phyloP scores from a whole-genome alignment of 108 stramenopile genomes.

The Bacterosira constricta region DNA sequence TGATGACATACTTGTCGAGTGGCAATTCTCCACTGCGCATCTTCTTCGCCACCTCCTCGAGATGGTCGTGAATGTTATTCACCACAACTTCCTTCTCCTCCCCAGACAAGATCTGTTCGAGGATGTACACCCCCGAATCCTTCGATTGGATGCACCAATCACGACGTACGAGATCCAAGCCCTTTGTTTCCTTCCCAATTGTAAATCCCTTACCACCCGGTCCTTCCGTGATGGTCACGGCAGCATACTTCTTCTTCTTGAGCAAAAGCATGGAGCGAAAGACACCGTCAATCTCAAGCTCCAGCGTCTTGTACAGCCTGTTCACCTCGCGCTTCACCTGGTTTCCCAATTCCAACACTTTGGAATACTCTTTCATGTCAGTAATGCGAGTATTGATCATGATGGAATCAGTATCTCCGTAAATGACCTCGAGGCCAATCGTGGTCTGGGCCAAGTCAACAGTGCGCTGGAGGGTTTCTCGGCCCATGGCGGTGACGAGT shows the following conservation, averaged over 20 bases:
- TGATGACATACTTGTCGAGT: conserved; percentile 95
- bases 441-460: conserved; percentile 93
- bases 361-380: conserved; percentile 65
- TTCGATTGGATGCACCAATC: conserved; percentile 99
- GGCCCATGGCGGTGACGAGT: conserved; percentile 96
- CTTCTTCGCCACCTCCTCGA: conserved; percentile 86
- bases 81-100: conserved; percentile 89
- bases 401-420: conserved; percentile 99
- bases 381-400: conserved; percentile 98
- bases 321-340: conserved; percentile 97
- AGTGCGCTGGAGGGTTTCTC: conserved; percentile 96
- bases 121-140: conserved; percentile 90
- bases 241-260: conserved; percentile 99
- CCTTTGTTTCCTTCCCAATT: conserved; percentile 90
- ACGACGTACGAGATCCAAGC: conserved; percentile 97
- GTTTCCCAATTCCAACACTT: conserved; percentile 81
- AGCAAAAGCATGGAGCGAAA: conserved; percentile 96
- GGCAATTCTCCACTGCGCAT: conserved; percentile 88
- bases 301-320: conserved; percentile 95
- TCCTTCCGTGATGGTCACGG: conserved; percentile 80
- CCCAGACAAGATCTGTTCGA: conserved; percentile 94
- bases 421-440: conserved; percentile 97
- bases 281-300: conserved; percentile 98
- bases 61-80: conserved; percentile 86
- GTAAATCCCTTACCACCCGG: conserved; percentile 75